Base-by-base conservation (phyloP, 2,329 filamentous ascomycete genomes). In the Rosellinia necatrix region DNA sequence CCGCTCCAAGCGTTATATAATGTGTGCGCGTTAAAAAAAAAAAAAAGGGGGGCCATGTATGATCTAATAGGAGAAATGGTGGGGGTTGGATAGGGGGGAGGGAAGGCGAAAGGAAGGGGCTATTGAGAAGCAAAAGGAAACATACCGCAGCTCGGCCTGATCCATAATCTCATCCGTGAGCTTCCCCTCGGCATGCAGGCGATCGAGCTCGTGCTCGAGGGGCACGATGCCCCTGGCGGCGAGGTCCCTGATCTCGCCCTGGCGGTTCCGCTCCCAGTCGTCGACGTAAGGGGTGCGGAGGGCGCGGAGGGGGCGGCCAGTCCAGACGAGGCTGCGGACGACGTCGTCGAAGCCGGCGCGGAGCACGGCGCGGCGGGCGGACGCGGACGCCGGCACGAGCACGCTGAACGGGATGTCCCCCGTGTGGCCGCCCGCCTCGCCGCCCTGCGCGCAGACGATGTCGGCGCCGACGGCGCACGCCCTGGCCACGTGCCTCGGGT, bases 401-500 rank as follows among this genome's bases (percentile, higher is more conserved):
- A 99, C 78, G 1, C 90, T 87, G 49, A 93, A 97, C 62, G 94
- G 91, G 34, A 96, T 89, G 74, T 97, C 90, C 69, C 94, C 94
- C 10, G 92, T 97, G 81, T 97, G 92, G 65, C 94, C 94, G 73
- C 94, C 94, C 62, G 94, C 94, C 80, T 99, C 94, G 68, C 94
- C 93, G 72, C 94, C 94, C 80, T 99, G 94, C 49, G 94, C 94
- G 80, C 93, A 97, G 79, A 99, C 97, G 69, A 99, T 89, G 76
- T 99, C 94, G 67, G 87, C 91, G 64, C 92, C 94, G 56, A 92
- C 84, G 47, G 93, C 91, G 60, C 97, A 83, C 76, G 91, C 96
- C 83, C 97, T 99, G 77, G 91, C 84, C 62, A 96, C 93, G 79
- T 99, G 94, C 87, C 99, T 99, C 71, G 94, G 93, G 83, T 99